phyloP scores from a whole-genome alignment of 108 stramenopile species.

The Cyclotella kingstonii region DNA sequence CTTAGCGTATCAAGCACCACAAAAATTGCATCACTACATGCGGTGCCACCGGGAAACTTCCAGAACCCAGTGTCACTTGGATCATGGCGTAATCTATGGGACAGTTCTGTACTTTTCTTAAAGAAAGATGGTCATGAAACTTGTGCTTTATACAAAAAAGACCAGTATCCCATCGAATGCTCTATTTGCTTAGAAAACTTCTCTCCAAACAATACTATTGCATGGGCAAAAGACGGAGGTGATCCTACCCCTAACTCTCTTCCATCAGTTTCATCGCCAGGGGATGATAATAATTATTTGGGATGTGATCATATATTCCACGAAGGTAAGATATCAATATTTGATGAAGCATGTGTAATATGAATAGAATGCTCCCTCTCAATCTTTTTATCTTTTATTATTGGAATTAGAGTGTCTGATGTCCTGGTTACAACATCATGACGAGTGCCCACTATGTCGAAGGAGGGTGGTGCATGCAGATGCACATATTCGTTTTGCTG shows the following conservation, averaged over 20 bases:
- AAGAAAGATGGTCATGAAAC: too few species aligned
- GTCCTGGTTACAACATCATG: conserved; percentile 36
- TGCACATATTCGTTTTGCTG: conserved; percentile 37
- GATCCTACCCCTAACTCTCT: conserved; percentile 6
- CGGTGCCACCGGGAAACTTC: background rate
- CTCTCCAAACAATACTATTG: conserved; percentile 27
- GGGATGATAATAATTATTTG: background rate
- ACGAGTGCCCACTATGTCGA: conserved; percentile 45
- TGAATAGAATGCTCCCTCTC: background rate
- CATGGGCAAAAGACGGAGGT: conserved; percentile 46
- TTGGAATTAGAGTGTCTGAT: conserved; percentile 31
- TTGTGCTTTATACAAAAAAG: conserved; percentile 4
- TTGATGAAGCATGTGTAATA: too few species aligned
- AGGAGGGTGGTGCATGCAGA: conserved; percentile 41
- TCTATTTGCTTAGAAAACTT: conserved; percentile 42
- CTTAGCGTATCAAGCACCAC: background rate
- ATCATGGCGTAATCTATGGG: conserved; percentile 9
- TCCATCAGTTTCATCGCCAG: background rate
- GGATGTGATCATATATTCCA: conserved; percentile 51
- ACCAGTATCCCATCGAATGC: conserved; percentile 24
- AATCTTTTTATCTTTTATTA: background rate
- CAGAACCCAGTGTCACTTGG: background rate
- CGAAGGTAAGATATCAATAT: conserved; percentile 7
- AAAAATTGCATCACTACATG: background rate
- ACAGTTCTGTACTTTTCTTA: too few species aligned